Evolutionary conservation across 176 grass and related monocot species (phyloP), one percentile per base, ranked within the genome.

Genomic region (Aegilops sharonensis): DNA sequence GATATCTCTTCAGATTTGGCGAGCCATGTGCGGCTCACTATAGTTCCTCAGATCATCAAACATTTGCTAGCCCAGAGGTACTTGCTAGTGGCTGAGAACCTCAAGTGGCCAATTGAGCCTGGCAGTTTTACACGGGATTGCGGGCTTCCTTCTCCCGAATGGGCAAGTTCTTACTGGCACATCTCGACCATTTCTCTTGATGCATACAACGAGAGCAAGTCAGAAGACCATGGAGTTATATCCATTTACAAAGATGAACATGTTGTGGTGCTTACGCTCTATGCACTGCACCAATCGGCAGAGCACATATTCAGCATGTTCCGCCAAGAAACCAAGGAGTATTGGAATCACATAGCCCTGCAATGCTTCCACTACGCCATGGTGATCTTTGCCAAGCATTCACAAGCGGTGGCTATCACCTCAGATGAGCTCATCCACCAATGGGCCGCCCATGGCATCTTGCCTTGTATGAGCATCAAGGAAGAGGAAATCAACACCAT

Each of bases 1-100:
- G 0, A 0, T n/a, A 43, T 5, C 50, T 6, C 12, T 0, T 0
- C 0, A 5, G 0, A 0, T 2, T 60, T 73, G 20, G 1, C 0
- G 0, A 0, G 0, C n/a, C n/a, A n/a, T n/a, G n/a, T n/a, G n/a
- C n/a, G n/a, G n/a, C n/a, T n/a, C n/a, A n/a, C n/a, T n/a, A 0
- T 39, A 25, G 0, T 1, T 84, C 3, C 11, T 21, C 23, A 2
- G 12, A 24, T 81, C 0, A 0, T 0, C 0, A 3, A 5, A 8
- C 15, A 9, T 2, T 9, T 80, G 11, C 1, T 0, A 0, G 1
- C 0, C 0, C 64, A 73, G 15, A 78, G 0, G 7, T 85, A 92
- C 10, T 2, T 88, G 17, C 64, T 81, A 6, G 39, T 79, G 40
- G 29, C 69, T 39, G 8, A 37, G 4, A 76, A 85, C 27, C 60